phyloP scores from a whole-genome alignment of 352 stramenopile species.

The Peronospora belbahrii region DNA sequence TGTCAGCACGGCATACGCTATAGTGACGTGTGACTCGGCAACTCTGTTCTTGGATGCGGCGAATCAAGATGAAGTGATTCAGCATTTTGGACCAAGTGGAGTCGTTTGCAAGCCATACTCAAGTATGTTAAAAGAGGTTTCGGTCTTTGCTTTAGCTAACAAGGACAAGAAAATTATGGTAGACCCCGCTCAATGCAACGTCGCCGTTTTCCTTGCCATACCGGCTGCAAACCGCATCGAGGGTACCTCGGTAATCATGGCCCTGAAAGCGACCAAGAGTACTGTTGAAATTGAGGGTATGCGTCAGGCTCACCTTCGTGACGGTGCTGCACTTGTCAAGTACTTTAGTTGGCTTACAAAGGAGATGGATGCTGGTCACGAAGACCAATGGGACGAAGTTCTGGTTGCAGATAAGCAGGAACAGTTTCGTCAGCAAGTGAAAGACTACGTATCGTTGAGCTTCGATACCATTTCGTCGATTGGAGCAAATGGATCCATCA shows the following conservation, averaged over 20 bases:
- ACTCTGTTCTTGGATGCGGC: slow-evolving; percentile 89
- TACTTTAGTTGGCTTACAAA: slow-evolving; percentile 92
- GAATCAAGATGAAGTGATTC: slow-evolving; percentile 51
- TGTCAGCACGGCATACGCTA: slow-evolving; percentile 85
- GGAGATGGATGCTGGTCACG: slow-evolving; percentile 41
- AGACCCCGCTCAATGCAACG: slow-evolving; percentile 78
- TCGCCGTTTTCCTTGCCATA: slow-evolving; percentile 76
- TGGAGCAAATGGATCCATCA: slow-evolving; percentile 95
- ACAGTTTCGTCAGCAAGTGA: slow-evolving; percentile 72
- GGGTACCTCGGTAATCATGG: slow-evolving; percentile 69
- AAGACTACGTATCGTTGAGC: slow-evolving; percentile 88
- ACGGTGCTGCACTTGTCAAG: slow-evolving; percentile 91
- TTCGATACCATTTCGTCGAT: slow-evolving; percentile 98
- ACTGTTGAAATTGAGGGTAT: slow-evolving; percentile 93
- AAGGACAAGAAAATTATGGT: slow-evolving; percentile 58
- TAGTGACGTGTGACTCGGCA: slow-evolving; percentile 86
- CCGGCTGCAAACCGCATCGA: slow-evolving; percentile 66
- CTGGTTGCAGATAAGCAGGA: slow-evolving; percentile 90
- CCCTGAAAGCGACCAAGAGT: slow-evolving; percentile 91
- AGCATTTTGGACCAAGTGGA: slow-evolving; percentile 39
- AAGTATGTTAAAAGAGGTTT: slow-evolving; percentile 38
- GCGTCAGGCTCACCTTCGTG: slow-evolving; percentile 90
- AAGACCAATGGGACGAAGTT: slow-evolving; percentile 64
- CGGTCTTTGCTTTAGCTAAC: slow-evolving; percentile 40
- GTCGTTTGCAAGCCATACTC: slow-evolving; percentile 64